Percentiles rank a stretch among this genome's conserved stretches.
Evolutionary conservation across 2,329 filamentous ascomycete genomes (phyloP).

Genomic region (Fonsecaea erecta): DNA sequence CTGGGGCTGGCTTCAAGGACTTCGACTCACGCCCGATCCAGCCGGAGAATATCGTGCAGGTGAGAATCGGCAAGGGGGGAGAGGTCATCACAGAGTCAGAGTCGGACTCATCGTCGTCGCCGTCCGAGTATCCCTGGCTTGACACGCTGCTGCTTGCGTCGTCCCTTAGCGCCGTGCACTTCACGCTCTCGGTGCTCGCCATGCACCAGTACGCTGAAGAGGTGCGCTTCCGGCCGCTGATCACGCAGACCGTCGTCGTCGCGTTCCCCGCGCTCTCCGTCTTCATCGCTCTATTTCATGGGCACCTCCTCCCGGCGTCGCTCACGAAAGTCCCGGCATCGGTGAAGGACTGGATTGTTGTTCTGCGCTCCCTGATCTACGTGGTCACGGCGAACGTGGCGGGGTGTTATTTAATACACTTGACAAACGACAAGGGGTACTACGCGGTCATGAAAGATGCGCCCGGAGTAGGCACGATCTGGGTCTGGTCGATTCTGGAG

Average conservation of each 20-base stretch:
- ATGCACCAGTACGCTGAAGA: conserved; percentile 53
- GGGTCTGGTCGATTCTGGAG: conserved; percentile 93
- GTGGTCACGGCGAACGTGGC: conserved; percentile 62
- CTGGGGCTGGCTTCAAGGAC: conserved; percentile 40
- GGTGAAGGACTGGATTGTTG: conserved; percentile 11
- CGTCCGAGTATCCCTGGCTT: conserved; percentile 36
- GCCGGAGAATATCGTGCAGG: conserved; percentile 35
- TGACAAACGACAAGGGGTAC: conserved; percentile 80
- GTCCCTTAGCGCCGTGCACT: conserved; percentile 50
- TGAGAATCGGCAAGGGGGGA: conserved; percentile 34
- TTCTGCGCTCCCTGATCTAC: conserved; percentile 59
- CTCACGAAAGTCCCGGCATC: conserved; percentile 6
- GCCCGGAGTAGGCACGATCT: conserved; percentile 85
- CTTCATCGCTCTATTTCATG: conserved; percentile 52
- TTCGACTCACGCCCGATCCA: conserved; percentile 29
- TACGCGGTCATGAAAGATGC: conserved; percentile 89
- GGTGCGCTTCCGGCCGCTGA: conserved; percentile 32
- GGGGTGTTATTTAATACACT: conserved; percentile 80
- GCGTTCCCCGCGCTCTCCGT: conserved; percentile 51
- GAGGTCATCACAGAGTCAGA: conserved; percentile 23
- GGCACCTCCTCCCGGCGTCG: conserved; percentile 47
- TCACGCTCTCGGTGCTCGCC: conserved; percentile 52
- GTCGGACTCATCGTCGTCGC: neutral
- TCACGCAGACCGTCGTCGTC: conserved; percentile 44
- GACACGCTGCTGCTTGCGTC: conserved; percentile 51